Evolutionary conservation across 176 grass and related monocot genomes (phyloP), one percentile per base, ranked within the genome.

Genomic region (Carex kokanica): DNA sequence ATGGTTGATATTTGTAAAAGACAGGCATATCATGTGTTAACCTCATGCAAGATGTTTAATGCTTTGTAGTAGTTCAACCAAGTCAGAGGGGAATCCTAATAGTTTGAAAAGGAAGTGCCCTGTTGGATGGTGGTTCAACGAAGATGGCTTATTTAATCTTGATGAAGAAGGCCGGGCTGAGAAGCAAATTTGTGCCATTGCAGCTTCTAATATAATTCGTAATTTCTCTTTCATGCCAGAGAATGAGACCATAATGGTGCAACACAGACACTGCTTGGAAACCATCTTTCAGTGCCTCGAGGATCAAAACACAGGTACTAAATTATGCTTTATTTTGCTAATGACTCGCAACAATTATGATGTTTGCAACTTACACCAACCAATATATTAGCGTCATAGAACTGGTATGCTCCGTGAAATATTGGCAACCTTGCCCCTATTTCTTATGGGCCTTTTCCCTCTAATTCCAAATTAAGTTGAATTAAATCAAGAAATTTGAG

Each of bases 161-260:
- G 89, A 99, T 87, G 96, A 99, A 79, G 96, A 95, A 88, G 96
- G 93, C 1, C 86, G 91, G 12, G 74, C 86, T 75, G 96, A 95
- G 89, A 95, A 86, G 71, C 96, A 99, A 80, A 88, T 91, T 49
- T 95, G 96, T 57, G 96, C 96, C 78, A 79, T 99, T 83, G 93
- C 93, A 84, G 91, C 91, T 64, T 99, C 96, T 11, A 99, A 99
- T 90, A 92, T 99, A 79, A 93, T 99, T 79, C 91, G 96, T 20
- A 99, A 99, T 85, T 95, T 99, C 64, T 95, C 96, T 90, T 99
- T 99, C 84, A 99, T 99, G 93, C 96, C 96, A 43, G 96, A 99
- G 85, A 99, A 99, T 83, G 96, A 99, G 85, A 78, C 81, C 78
- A 64, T 92, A 21, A 99, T 99, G 96, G 96, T 93, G 78, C 96